Evolutionary conservation across 106 monocot species (phyloP), one percentile per base, ranked within the genome.

Genomic region (Dendrobium nobile): DNA sequence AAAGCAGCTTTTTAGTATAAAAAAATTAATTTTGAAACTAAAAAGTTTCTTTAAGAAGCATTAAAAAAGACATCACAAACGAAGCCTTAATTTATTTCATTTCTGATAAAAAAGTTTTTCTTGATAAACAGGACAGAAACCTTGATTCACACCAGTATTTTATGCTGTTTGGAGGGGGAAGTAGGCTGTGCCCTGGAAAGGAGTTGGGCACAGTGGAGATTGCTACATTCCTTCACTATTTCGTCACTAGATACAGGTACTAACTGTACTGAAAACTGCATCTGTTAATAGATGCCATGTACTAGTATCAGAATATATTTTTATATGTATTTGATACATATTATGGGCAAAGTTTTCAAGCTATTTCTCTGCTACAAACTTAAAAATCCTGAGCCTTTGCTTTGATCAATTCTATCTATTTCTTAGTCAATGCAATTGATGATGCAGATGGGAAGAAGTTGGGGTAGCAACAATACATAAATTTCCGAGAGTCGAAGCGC

Each of bases 401-500:
- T n/a, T 4, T 61, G 22, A n/a, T 61, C n/a, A 61, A 22, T n/a
- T 0, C 2, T 8, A 20, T 22, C 22, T 22, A 20, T 61, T 22
- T 24, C 20, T 22, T 22, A 8, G n/a, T 61, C 4, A 0, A 56
- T 61, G 51, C 51, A 13, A 15, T 48, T 76, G 47, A 48, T 47
- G 48, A 47, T 84, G 72, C 80, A 92, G 92, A 73, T 92, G 89
- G 87, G 87, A 92, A 70, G 92, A 89, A 84, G 86, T 89, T 82
- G 92, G 92, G 67, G 75, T 68, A 2, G 84, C 87, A 27, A 82
- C 47, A 19, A 72, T 92, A 72, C 48, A 85, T 67, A 86, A 87
- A 78, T 92, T 92, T 80, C 92, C 92, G 1, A 89, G 92, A 86
- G 89, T 92, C 16, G 83, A 92, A 85, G 92, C 92, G 54, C 92